Conservation (phyloP, 2,329 filamentous ascomycete genomes). For the Aspergillus fructus region DNA sequence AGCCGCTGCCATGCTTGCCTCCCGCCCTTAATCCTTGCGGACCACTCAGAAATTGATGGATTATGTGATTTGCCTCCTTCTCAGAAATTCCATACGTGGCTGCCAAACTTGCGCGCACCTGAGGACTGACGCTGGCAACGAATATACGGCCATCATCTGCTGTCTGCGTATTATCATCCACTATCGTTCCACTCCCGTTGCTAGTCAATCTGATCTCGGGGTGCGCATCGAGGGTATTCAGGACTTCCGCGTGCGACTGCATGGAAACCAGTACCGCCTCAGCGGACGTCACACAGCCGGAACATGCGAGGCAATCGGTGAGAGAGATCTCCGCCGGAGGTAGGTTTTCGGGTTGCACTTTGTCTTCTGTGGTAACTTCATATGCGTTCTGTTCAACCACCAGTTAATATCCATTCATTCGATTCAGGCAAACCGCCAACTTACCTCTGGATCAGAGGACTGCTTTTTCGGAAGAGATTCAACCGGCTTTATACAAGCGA, state of each 20-base stretch:
- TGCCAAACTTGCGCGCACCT: conserved; percentile 84
- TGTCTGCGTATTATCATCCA: conserved; percentile 41
- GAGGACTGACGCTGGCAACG: conserved; percentile 88
- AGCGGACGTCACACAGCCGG: conserved; percentile 94
- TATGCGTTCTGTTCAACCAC: conserved; percentile 54
- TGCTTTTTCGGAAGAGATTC: conserved; percentile 76
- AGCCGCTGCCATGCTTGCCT: conserved; percentile 71
- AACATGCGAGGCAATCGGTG: conserved; percentile 95
- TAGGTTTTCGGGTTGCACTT: conserved; percentile 57
- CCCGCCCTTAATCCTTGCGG: conserved; percentile 66
- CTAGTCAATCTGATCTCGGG: conserved; percentile 39
- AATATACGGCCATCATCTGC: conserved; percentile 68
- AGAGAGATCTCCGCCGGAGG: conserved; percentile 88
- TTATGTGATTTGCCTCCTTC: conserved; percentile 74
- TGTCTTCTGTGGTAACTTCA: conserved; percentile 93
- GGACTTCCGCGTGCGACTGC: conserved; percentile 89
- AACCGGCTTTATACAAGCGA: conserved; percentile 96
- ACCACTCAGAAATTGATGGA: conserved; percentile 75
- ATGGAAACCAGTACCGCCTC: conserved; percentile 95
- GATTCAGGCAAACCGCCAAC: conserved; percentile 14
- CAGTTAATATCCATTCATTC: conserved; percentile 20
- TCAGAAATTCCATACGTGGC: conserved; percentile 77
- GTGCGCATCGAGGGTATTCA: conserved; percentile 72
- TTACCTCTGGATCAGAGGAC: conserved; percentile 48
- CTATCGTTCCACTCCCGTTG: conserved; percentile 34